Base-by-base conservation (phyloP, 805 yeast species). In the Candida hispaniensis region DNA sequence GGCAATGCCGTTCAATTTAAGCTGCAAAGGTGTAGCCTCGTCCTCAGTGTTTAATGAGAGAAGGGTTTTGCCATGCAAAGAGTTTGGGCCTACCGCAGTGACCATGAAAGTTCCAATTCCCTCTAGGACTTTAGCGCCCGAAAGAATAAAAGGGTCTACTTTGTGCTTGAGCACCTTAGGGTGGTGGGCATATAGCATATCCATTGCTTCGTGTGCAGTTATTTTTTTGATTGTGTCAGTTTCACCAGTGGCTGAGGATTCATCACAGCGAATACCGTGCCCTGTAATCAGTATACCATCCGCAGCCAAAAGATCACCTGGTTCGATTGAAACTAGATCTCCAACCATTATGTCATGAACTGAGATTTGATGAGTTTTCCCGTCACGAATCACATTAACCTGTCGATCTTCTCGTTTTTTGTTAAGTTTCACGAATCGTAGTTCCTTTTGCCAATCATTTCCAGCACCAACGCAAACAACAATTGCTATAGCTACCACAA, bases 361-460 rank as follows among this genome's bases (percentile, higher is more conserved):
- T 3, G 86, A 73, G 12, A 85, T 63, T 44, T 73, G 67, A 30
- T 60, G 61, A 46, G 82, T 82, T 29, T 66, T 65, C 22, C 88
- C 86, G 25, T 72, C 67, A 41, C 97, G 67, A 25, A 78, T 60
- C 2, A 85, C 94, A 35, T 79, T 71, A 26, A 91, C 65, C 41
- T 73, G 71, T 38, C 95, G 70, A 44, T 80, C 80, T 43, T 83
- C 91, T 56, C 88, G 88, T 56, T 86, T 81, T 18, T 83, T 73
- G 56, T 88, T 86, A 44, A 91, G 68, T 46, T 75, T 77, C 33
- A 81, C 79, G 57, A 91, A 91, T 54, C 91, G 98, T 10, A 83
- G 63, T 55, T 91, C 98, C 55, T 93, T 93, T 54, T 91, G 95
- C 63, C 79, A 91, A 59, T 91, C 98, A 56, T 91, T 91, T n/a